Evolutionary conservation across 208 protist species (phyloP), one percentile per base, ranked within the genome.

Genomic region (Crithidia brevicula): DNA sequence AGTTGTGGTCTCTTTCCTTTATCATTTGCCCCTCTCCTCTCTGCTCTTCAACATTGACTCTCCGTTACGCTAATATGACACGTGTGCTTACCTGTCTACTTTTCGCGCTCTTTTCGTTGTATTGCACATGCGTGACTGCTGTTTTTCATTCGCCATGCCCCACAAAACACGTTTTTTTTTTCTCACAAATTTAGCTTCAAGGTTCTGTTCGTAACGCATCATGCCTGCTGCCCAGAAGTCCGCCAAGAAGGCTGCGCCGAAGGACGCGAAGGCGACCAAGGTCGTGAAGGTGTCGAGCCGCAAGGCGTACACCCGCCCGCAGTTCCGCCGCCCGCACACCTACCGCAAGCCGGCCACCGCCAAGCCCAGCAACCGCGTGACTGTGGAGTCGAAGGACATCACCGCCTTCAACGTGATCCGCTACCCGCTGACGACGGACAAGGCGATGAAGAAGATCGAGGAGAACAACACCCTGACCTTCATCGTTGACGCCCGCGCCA

Each of bases 391-490:
- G 72, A 85, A 86, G 79, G 94, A 96, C 79, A 54, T 79, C 23
- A 72, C 86, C 56, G 72, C 94, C 50, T 99, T 96, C 89, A 67
- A 81, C 67, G 77, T 99, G 72, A 90, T 99, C 74, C 92, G 98
- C 81, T 98, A 98, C 89, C 99, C 99, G 31, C 80, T 99, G 57
- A 99, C 95, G 31, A 99, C 98, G 23, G 98, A 99, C 79, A 97
- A 96, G 76, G 98, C 98, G 53, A 99, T 99, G 94, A 99, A 99
- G 95, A 98, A 99, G 93, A 99, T 99, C 68, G 99, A 99, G 91
- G 97, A 99, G 71, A 98, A 99, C 89, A 99, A 99, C 98, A 99
- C 99, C 33, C 83, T 99, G 45, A 98, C 98, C 71, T 99, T 99
- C 92, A 98, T 99, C 72, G 97, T 99, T 36, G 97, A 99, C 73